Percentiles rank a stretch among this genome's conserved stretches.
Conservation (phyloP, 495 filamentous ascomycete genomes). For the Neurospora hispaniola region DNA sequence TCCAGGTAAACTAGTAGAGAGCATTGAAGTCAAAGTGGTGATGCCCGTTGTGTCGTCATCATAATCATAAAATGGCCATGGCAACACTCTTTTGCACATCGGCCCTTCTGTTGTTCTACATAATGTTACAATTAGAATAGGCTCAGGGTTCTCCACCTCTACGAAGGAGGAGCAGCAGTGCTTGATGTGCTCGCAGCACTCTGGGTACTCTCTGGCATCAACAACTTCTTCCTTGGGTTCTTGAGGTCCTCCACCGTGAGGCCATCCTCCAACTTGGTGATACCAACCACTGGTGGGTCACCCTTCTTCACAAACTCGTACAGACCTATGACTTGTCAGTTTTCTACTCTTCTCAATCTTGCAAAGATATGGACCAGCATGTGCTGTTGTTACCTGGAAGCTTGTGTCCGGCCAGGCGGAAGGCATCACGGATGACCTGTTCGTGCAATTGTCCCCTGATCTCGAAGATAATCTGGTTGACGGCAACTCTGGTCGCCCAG, state of each 20-base stretch:
- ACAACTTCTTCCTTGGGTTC: slow-evolving; percentile 52
- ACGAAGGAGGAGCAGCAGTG: slow-evolving; percentile 17
- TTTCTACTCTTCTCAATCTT: neutral
- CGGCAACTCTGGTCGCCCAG: slow-evolving; percentile 80
- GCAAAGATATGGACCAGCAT: slow-evolving; percentile 3
- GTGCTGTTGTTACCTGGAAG: slow-evolving; percentile 61
- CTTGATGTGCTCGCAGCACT: slow-evolving; percentile 1
- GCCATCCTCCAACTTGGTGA: slow-evolving; percentile 81
- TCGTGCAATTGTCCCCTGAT: slow-evolving; percentile 87
- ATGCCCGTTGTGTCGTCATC: neutral
- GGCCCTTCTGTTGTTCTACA: slow-evolving; percentile 4
- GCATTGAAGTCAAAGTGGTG: neutral
- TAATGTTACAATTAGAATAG: slow-evolving; percentile 3
- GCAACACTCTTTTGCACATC: neutral
- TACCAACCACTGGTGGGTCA: slow-evolving; percentile 81
- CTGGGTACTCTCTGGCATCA: neutral
- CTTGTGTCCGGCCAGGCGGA: slow-evolving; percentile 89
- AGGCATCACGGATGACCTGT: slow-evolving; percentile 86
- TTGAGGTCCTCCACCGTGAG: slow-evolving; percentile 71
- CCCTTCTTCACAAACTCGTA: slow-evolving; percentile 92
- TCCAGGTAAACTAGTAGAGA: neutral
- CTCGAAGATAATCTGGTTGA: slow-evolving; percentile 86
- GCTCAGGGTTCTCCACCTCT: neutral
- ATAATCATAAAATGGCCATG: neutral
- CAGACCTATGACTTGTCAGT: slow-evolving; percentile 47